These are phyloP conservation scores for Wallacemonas sp. DNA, from an alignment of 208 protist species.

Conservation along the genomic window DNA sequence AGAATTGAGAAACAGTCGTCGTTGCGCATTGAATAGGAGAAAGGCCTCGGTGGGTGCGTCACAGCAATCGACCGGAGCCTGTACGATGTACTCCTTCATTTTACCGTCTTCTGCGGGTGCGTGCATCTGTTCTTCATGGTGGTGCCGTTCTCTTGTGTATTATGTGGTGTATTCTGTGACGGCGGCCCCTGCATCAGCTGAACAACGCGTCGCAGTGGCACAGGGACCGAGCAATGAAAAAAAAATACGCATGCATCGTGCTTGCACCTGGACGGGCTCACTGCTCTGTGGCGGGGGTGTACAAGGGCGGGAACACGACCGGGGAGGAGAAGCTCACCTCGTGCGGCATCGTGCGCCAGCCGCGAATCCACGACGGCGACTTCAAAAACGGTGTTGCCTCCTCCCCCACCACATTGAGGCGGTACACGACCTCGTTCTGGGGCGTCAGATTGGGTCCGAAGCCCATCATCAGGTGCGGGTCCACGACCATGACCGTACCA, in stretches of 20 bases:
- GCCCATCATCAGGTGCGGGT: slow-evolving; percentile 84
- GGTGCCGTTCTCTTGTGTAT: no score
- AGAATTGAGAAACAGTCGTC: no score
- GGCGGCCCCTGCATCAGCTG: no score
- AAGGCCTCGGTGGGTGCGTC: no score
- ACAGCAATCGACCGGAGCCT: no score
- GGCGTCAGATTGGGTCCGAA: slow-evolving; percentile 70
- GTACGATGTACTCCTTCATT: no score
- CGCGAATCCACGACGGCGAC: slow-evolving; percentile 78
- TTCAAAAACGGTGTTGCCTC: slow-evolving; percentile 46
- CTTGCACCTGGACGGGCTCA: not conserved
- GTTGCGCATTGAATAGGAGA: no score
- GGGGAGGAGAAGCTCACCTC: slow-evolving; percentile 78
- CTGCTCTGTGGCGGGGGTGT: slow-evolving; percentile 12
- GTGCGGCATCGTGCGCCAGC: slow-evolving; percentile 69
- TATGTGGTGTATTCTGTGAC: no score
- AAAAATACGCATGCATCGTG: not conserved
- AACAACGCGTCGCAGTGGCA: no score
- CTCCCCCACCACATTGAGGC: slow-evolving; percentile 66
- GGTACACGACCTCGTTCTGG: slow-evolving; percentile 61
- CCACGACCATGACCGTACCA: slow-evolving; percentile 73
- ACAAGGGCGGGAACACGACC: slow-evolving; percentile 76
- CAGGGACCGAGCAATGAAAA: no score
- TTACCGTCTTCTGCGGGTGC: no score
- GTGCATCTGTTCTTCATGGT: no score